These are phyloP conservation scores for Phytophthora rubi DNA, from an alignment of 352 stramenopile genomes.

Conservation along the genomic window DNA sequence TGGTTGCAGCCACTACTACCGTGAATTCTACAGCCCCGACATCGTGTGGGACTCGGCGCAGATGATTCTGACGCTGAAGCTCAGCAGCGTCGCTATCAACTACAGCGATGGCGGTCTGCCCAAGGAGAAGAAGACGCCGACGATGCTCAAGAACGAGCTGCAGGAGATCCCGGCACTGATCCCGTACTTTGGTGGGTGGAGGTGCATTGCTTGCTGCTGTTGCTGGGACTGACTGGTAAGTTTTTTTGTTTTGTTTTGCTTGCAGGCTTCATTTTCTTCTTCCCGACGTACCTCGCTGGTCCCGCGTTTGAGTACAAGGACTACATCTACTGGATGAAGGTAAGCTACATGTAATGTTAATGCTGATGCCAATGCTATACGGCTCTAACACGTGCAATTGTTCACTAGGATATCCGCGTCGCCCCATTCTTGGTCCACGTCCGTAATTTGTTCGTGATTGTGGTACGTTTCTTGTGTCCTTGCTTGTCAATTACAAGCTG, in stretches of 20 bases:
- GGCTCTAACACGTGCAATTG: not conserved
- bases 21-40: slow-evolving; percentile 79
- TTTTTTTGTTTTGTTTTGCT: not conserved
- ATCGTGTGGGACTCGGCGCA: slow-evolving; percentile 88
- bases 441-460: slow-evolving; percentile 76
- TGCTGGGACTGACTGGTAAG: not conserved
- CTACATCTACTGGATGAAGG: slow-evolving; percentile 84
- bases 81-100: slow-evolving; percentile 82
- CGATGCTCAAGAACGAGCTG: slow-evolving; percentile 81
- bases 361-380: not conserved
- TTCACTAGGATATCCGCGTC: slow-evolving; percentile 54
- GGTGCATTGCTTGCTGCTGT: not conserved
- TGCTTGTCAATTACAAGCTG: not conserved
- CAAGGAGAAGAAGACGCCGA: slow-evolving; percentile 77
- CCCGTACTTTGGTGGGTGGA: slow-evolving; percentile 70
- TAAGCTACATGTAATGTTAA: slow-evolving; percentile 13
- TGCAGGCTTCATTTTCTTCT: slow-evolving; percentile 88
- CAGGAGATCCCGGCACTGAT: slow-evolving; percentile 63
- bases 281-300: slow-evolving; percentile 86
- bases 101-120: slow-evolving; percentile 78
- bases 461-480: slow-evolving; percentile 46
- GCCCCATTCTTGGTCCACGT: slow-evolving; percentile 71
- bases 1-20: slow-evolving; percentile 77
- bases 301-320: slow-evolving; percentile 88
- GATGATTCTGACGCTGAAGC: slow-evolving; percentile 89